phyloP scores from a whole-genome alignment of 2,329 filamentous ascomycete species.

The Trichoderma sp. region DNA sequence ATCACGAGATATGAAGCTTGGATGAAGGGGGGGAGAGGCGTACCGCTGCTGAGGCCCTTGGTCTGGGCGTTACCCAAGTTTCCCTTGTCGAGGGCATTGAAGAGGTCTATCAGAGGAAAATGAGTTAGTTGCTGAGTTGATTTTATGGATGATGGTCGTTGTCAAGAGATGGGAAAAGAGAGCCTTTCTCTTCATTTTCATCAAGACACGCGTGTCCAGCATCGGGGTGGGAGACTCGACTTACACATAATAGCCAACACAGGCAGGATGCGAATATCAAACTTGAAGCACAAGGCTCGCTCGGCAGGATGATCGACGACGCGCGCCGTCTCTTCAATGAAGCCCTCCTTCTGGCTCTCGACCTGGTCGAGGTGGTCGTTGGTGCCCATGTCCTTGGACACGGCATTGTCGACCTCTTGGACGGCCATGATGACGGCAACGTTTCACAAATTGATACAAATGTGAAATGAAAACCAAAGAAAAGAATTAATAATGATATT shows the following conservation, averaged over 20 bases:
- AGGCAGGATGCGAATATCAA: constrained; percentile 53
- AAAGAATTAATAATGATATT: not conserved
- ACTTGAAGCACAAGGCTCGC: constrained; percentile 50
- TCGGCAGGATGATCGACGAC: constrained; percentile 45
- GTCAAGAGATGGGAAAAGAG: not conserved
- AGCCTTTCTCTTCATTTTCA: not conserved
- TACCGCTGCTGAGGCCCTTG: constrained; percentile 40
- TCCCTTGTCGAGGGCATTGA: constrained; percentile 45
- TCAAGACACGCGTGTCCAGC: not conserved
- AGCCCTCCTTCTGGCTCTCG: constrained; percentile 19
- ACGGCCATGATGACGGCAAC: constrained; percentile 9
- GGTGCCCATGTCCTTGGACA: constrained; percentile 9
- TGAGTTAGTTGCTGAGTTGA: not conserved
- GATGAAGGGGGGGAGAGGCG: not conserved
- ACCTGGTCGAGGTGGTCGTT: constrained; percentile 20
- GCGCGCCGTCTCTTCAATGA: constrained; percentile 26
- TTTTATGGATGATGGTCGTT: not conserved
- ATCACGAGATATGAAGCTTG: not conserved
- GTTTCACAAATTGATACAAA: not conserved
- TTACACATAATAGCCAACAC: constrained; percentile 53
- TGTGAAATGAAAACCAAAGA: not conserved
- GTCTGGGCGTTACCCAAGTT: constrained; percentile 56
- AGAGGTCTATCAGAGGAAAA: constrained; percentile 37
- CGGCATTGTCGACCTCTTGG: constrained; percentile 11
- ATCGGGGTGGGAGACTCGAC: constrained; percentile 6